Evolutionary conservation across 768 basidiomycete genomes (phyloP), one percentile per base, ranked within the genome.

Genomic region (Kwoniella sp.): DNA sequence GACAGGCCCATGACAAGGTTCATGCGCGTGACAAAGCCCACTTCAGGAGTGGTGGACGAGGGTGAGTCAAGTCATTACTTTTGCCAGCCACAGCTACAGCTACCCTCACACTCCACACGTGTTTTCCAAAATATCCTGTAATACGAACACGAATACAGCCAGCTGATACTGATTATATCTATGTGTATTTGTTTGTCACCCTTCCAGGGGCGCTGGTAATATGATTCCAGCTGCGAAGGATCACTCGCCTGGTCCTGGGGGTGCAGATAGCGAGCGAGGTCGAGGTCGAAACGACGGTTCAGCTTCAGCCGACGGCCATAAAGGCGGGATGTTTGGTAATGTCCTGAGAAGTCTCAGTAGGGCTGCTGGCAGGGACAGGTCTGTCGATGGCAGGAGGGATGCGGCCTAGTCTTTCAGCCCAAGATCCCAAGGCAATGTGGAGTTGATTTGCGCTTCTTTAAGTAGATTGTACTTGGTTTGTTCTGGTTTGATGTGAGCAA

Each of bases 161-260:
- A n/a, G n/a, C n/a, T n/a, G 22, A 19, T 10, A 4, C 37, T 66
- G 24, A 17, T 8, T 50, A 27, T 9, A 8, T 44, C 13, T 19
- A 46, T 48, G 40, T 19, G 30, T 46, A 50, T 19, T 4, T 50
- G 48, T 48, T 27, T n/a, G n/a, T n/a, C n/a, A n/a, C n/a, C n/a
- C n/a, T n/a, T n/a, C n/a, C 36, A 72, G 73, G 47, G 73, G 74
- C n/a, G 69, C 68, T 1, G 74, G 76, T 10, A 77, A 77, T 44
- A 63, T 62, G 54, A 63, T 58, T 29, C 37, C 30, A n/a, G 26
- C 47, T 12, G n/a, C n/a, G n/a, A 55, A 63, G 29, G 68, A 63
- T 1, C 51, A 65, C 33, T 64, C 63, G 10, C 51, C 59, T 13
- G 55, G 37, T 9, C 52, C 36, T 17, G 40, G 8, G 17, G 40